phyloP scores from a whole-genome alignment of 2,329 filamentous ascomycete genomes.

The Cordyceps pruinosa region DNA sequence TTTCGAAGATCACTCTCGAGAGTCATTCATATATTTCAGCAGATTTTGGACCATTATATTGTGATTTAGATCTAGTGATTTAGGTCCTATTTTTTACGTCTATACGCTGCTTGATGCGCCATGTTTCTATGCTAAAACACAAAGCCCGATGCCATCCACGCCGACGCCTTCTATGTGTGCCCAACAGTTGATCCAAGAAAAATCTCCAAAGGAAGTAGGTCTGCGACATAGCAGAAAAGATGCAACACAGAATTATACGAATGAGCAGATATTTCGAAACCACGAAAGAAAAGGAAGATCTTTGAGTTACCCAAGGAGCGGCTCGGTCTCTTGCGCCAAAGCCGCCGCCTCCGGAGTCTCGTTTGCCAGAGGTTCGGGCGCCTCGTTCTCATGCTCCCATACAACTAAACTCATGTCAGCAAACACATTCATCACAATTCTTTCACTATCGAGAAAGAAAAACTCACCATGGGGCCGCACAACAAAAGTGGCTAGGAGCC shows the following conservation, averaged over 20 bases:
- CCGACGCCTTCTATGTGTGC: not conserved
- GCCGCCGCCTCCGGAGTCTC: not conserved
- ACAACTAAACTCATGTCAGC: not conserved
- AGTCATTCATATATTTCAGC: not conserved
- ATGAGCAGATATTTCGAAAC: no score
- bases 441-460: not conserved
- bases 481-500: conserved; percentile 61
- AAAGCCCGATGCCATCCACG: not conserved
- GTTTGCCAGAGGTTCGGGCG: not conserved
- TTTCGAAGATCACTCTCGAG: no score
- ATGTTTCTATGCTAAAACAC: conserved; percentile 5
- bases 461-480: conserved; percentile 67
- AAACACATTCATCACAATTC: not conserved
- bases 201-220: not conserved
- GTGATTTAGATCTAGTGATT: not conserved
- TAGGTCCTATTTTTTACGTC: not conserved
- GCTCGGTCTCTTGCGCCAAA: not conserved
- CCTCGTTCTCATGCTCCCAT: conserved; percentile 10
- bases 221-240: not conserved
- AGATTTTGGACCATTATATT: not conserved
- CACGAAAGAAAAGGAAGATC: not conserved
- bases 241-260: no score
- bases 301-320: not conserved
- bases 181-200: not conserved
- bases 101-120: not conserved